Conservation (phyloP, 495 filamentous ascomycete species). For the Pyrenopolyporus hunteri region DNA sequence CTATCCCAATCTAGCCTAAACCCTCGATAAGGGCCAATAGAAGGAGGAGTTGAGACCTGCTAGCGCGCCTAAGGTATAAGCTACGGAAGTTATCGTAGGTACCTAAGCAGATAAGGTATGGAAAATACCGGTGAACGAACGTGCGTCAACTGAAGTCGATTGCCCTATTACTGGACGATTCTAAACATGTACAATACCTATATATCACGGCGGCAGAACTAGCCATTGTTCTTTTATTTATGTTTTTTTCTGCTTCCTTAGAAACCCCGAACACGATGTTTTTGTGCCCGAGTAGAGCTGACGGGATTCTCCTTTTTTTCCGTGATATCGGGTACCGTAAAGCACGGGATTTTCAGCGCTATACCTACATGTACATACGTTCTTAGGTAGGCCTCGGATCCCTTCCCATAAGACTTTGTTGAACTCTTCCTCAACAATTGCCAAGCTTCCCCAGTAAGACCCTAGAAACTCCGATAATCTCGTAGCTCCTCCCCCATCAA, state of each 20-base stretch:
- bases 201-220: neutral
- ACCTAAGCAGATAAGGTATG: too few relatives aligned
- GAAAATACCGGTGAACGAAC: too few relatives aligned
- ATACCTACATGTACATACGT: too few relatives aligned
- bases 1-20: neutral
- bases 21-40: neutral
- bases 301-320: neutral
- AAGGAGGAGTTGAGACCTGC: neutral
- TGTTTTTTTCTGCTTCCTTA: too few relatives aligned
- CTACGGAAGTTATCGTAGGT: too few relatives aligned
- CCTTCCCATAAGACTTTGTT: conserved; percentile 1
- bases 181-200: too few relatives aligned
- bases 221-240: too few relatives aligned
- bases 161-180: neutral
- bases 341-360: neutral
- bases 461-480: conserved; percentile 29
- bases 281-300: neutral
- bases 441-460: conserved; percentile 31
- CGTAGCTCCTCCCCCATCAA: conserved; percentile 30
- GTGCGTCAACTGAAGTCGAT: neutral
- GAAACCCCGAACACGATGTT: neutral
- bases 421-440: conserved; percentile 38
- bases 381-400: neutral
- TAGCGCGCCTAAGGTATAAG: neutral
- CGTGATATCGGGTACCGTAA: too few relatives aligned